Conservation (phyloP, 352 stramenopile genomes). For the Phytophthora sojae region DNA sequence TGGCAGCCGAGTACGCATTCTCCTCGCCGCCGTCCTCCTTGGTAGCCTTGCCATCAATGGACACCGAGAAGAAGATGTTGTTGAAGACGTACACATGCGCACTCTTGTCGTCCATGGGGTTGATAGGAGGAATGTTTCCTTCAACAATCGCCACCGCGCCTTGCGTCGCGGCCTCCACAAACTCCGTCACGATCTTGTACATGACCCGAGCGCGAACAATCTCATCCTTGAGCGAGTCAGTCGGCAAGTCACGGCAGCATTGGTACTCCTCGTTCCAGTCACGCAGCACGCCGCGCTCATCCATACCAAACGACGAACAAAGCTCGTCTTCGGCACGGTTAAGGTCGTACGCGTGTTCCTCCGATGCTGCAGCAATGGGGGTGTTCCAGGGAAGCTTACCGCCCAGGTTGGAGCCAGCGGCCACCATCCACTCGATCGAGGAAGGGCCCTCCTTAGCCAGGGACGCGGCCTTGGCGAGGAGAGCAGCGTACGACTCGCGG, state of each 20-base stretch:
- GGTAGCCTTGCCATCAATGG: conserved; percentile 75
- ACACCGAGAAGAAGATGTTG: conserved; percentile 98
- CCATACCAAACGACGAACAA: conserved; percentile 90
- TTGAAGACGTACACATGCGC: conserved; percentile 98
- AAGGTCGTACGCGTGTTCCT: conserved; percentile 77
- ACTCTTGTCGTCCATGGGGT: conserved; percentile 94
- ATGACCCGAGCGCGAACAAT: conserved; percentile 94
- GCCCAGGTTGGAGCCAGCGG: conserved; percentile 74
- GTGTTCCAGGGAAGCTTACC: conserved; percentile 88
- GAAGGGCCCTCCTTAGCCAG: conserved; percentile 79
- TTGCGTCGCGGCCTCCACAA: conserved; percentile 92
- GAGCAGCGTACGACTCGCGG: conserved; percentile 66
- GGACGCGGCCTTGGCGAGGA: conserved; percentile 81
- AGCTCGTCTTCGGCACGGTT: conserved; percentile 93
- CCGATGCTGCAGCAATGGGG: conserved; percentile 34
- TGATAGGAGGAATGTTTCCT: conserved; percentile 95
- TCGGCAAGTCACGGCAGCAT: conserved; percentile 86
- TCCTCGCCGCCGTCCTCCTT: conserved; percentile 83
- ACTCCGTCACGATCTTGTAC: conserved; percentile 96
- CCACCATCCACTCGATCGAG: conserved; percentile 90
- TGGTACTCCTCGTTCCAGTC: conserved; percentile 99
- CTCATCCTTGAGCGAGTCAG: conserved; percentile 84
- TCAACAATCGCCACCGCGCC: conserved; percentile 94
- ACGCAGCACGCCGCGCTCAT: conserved; percentile 91
- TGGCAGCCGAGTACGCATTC: conserved; percentile 85